Conservation (phyloP, 768 basidiomycete species). For the Scleroderma citrinum region DNA sequence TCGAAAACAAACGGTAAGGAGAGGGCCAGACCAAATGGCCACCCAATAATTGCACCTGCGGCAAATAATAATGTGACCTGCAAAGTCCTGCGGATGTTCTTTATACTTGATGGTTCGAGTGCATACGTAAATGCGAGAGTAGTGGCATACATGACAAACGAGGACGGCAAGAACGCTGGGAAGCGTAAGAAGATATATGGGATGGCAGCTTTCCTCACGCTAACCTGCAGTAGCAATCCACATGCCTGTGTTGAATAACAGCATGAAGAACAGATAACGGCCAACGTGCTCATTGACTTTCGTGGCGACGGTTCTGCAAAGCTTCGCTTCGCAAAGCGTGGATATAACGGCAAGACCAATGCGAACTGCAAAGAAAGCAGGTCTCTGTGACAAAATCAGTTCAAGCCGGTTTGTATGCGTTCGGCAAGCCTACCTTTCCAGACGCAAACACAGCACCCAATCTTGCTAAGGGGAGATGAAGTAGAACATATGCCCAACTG, state of each 20-base stretch:
- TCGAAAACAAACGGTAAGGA: conserved; percentile 87
- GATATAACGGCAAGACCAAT: conserved; percentile 71
- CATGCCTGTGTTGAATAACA: conserved; percentile 87
- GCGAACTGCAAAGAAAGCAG: conserved; percentile 84
- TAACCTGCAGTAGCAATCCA: conserved; percentile 85
- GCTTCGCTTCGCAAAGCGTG: conserved; percentile 69
- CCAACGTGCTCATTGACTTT: conserved; percentile 86
- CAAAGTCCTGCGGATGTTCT: conserved; percentile 51
- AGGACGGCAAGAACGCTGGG: conserved; percentile 88
- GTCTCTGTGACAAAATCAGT: conserved; percentile 48
- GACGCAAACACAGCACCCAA: conserved; percentile 52
- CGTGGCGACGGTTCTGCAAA: conserved; percentile 77
- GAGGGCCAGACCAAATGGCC: conserved; percentile 92
- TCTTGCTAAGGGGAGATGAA: conserved; percentile 68
- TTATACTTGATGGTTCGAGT: conserved; percentile 49
- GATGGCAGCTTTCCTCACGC: conserved; percentile 12
- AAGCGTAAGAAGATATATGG: conserved; percentile 7
- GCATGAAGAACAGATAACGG: conserved; percentile 87
- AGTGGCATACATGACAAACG: conserved; percentile 90
- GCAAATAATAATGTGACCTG: conserved; percentile 69
- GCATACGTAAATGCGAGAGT: conserved; percentile 73
- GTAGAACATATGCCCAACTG: conserved; percentile 88
- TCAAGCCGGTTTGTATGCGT: background rate
- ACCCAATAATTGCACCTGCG: conserved; percentile 82
- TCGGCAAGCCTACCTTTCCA: conserved; percentile 56